Conservation (phyloP, 768 basidiomycete species). For the Lactarius psammicola region DNA sequence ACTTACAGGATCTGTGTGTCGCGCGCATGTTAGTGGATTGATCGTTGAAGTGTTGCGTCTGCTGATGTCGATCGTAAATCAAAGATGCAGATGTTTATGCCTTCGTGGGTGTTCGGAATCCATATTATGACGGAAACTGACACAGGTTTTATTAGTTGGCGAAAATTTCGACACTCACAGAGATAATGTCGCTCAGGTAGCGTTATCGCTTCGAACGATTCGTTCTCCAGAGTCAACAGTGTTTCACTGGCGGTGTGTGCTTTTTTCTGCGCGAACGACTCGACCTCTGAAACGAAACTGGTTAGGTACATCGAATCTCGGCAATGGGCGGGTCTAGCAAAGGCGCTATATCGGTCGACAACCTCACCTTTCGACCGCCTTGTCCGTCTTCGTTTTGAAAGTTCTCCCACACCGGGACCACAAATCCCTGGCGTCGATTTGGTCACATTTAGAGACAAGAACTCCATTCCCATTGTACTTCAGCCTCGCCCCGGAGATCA, state of each 20-base stretch:
- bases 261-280: not conserved
- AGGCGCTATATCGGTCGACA: conserved; percentile 12
- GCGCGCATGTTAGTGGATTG: conserved; percentile 13
- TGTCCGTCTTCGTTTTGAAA: conserved; percentile 2
- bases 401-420: not conserved
- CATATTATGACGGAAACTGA: not conserved
- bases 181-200: not conserved
- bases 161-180: conserved; percentile 9
- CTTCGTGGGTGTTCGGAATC: conserved; percentile 7
- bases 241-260: conserved; percentile 13
- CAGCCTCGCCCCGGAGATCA: not conserved
- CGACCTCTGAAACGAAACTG: not conserved
- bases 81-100: conserved; percentile 22
- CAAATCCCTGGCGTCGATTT: not conserved
- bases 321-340: conserved; percentile 1
- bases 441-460: not conserved
- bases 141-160: not conserved
- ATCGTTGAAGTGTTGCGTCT: not conserved
- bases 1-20: conserved; percentile 15
- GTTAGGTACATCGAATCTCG: conserved; percentile 5
- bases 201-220: not conserved
- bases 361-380: conserved; percentile 11
- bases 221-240: not conserved
- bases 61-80: not conserved
- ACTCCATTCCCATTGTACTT: conserved; percentile 1